Percentiles rank a stretch among this genome's conserved stretches.
Conservation (phyloP, 2,329 filamentous ascomycete genomes). For the Aureobasidium uvarum region DNA sequence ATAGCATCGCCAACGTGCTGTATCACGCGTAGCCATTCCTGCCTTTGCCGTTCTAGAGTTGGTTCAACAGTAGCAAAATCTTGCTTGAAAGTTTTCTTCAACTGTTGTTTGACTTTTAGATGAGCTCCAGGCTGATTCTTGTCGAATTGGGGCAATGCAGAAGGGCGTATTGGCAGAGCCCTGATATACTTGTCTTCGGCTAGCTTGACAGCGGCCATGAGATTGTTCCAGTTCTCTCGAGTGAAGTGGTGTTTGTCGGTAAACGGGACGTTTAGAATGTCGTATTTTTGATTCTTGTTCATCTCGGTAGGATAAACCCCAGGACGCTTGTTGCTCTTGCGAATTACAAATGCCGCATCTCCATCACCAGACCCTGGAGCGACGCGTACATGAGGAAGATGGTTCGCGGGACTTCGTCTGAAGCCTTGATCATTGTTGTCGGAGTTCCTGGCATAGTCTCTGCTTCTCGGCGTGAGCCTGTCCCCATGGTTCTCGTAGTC, state of each 20-base stretch:
- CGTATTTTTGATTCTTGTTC: not conserved
- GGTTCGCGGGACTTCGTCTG: not conserved
- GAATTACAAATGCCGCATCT: not conserved
- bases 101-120: not conserved
- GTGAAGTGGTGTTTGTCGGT: slow-evolving; percentile 13
- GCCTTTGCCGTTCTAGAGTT: not conserved
- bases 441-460: not conserved
- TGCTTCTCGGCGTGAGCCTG: not conserved
- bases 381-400: not conserved
- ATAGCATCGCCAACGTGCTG: not conserved
- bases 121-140: not conserved
- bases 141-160: not conserved
- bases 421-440: not conserved
- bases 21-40: not conserved
- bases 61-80: not conserved
- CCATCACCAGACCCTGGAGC: not conserved
- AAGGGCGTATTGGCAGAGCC: slow-evolving; percentile 5
- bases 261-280: not conserved
- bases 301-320: not conserved
- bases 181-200: slow-evolving; percentile 14
- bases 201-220: not conserved
- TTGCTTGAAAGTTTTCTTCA: slow-evolving; percentile 12
- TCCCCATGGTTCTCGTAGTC: not conserved
- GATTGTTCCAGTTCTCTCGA: not conserved
- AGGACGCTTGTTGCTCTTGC: not conserved